Conservation (phyloP, 2,329 filamentous ascomycete genomes). For the Fusarium scirpi region DNA sequence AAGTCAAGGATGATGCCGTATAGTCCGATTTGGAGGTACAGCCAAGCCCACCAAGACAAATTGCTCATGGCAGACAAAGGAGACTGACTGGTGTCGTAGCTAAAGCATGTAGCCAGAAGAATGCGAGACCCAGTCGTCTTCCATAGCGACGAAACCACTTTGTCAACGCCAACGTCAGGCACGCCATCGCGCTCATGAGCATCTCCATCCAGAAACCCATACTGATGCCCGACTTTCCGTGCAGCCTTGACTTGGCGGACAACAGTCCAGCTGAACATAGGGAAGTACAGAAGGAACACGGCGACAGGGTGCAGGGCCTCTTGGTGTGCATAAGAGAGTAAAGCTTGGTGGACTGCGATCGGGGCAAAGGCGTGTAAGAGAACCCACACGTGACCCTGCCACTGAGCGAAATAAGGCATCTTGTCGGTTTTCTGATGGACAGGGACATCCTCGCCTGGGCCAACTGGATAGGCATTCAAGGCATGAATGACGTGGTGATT, state of each 20-base stretch:
- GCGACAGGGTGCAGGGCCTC: slow-evolving; percentile 4
- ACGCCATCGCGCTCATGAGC: slow-evolving; percentile 25
- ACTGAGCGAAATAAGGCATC: slow-evolving; percentile 18
- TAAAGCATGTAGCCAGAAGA: slow-evolving; percentile 11
- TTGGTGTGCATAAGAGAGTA: not conserved
- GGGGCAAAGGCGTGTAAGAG: slow-evolving; percentile 18
- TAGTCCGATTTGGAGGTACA: slow-evolving; percentile 26
- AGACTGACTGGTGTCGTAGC: slow-evolving; percentile 11
- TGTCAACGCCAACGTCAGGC: slow-evolving; percentile 26
- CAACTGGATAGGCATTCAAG: slow-evolving; percentile 12
- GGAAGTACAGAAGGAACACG: slow-evolving; percentile 21
- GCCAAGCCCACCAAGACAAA: slow-evolving; percentile 17
- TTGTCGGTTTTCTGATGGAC: slow-evolving; percentile 18
- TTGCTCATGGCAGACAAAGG: slow-evolving; percentile 13
- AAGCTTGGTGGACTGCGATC: slow-evolving; percentile 9
- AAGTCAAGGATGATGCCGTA: slow-evolving; percentile 34
- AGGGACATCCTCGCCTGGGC: slow-evolving; percentile 7
- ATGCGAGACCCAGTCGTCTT: slow-evolving; percentile 16
- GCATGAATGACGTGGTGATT: slow-evolving; percentile 14
- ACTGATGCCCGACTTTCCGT: slow-evolving; percentile 11
- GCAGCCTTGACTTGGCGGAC: slow-evolving; percentile 10
- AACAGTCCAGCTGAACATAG: slow-evolving; percentile 11
- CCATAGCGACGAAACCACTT: slow-evolving; percentile 12
- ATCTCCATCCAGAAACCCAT: slow-evolving; percentile 23
- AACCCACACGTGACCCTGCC: slow-evolving; percentile 25